Evolutionary conservation across 352 stramenopile genomes (phyloP).

Genomic region (Globisporangium radiosum): DNA sequence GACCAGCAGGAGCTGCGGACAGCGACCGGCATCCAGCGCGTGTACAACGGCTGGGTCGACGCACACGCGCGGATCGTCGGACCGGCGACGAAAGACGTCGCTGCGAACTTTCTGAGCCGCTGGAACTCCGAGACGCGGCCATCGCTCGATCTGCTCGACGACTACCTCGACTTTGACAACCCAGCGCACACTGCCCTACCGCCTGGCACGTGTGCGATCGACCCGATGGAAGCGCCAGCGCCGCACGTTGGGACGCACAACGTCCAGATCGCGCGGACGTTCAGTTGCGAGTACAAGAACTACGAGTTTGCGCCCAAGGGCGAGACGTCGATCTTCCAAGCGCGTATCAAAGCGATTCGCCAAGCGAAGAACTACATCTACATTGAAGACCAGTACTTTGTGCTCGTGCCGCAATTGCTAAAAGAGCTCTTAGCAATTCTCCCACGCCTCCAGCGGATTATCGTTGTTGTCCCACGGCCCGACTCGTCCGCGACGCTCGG

Average conservation of each 20-base stretch:
- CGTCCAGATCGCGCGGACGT: conserved; percentile 52
- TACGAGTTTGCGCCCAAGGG: conserved; percentile 19
- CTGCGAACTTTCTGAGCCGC: conserved; percentile 36
- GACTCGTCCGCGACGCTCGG: neutral
- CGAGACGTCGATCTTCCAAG: conserved; percentile 45
- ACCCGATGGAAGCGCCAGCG: neutral
- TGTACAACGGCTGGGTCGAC: conserved; percentile 50
- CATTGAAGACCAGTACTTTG: conserved; percentile 73
- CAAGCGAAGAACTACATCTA: conserved; percentile 66
- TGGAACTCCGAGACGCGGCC: conserved; percentile 38
- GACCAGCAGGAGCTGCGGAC: conserved; percentile 31
- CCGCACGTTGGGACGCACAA: neutral
- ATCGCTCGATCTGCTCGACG: conserved; percentile 17
- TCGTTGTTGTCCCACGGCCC: neutral
- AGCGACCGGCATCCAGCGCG: conserved; percentile 16
- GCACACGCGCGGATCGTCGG: conserved; percentile 33
- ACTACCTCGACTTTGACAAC: conserved; percentile 38
- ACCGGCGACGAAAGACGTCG: conserved; percentile 38
- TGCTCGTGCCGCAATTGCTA: conserved; percentile 48
- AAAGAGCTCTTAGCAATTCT: conserved; percentile 35
- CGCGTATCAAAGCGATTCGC: conserved; percentile 48
- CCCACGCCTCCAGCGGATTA: conserved; percentile 22
- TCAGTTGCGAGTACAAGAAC: conserved; percentile 19
- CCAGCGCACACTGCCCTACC: conserved; percentile 7
- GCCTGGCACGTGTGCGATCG: conserved; percentile 4